Conservation (phyloP, 768 basidiomycete genomes). For the Nidularia pulvinata region DNA sequence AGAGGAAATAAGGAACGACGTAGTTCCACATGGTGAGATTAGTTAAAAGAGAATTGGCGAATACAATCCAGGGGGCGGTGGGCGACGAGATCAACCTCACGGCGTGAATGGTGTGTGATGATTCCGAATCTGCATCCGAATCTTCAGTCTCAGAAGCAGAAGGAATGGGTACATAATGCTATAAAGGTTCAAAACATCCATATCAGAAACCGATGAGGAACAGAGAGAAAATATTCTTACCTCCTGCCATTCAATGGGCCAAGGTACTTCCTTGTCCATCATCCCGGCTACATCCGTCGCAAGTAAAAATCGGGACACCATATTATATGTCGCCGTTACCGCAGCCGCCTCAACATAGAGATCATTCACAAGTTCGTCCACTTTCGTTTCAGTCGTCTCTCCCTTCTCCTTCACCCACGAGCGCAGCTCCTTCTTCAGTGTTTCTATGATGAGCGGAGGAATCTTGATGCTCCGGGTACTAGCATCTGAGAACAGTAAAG, state of each 20-base stretch:
- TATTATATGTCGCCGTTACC: constrained; percentile 59
- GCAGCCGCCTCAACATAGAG: constrained; percentile 55
- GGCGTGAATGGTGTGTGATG: constrained; percentile 33
- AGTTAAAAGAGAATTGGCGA: constrained; percentile 50
- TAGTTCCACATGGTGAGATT: constrained; percentile 46
- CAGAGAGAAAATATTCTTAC: constrained; percentile 13
- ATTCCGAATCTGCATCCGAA: too few species aligned
- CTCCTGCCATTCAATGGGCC: constrained; percentile 47
- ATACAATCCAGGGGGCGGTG: constrained; percentile 48
- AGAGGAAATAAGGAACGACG: constrained; percentile 37
- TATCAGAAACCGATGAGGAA: neutral
- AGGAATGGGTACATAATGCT: constrained; percentile 39
- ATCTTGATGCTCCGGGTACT: constrained; percentile 50
- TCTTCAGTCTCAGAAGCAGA: constrained; percentile 16
- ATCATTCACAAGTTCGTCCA: constrained; percentile 31
- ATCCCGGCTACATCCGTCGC: constrained; percentile 60
- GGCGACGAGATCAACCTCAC: constrained; percentile 35
- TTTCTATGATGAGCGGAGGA: constrained; percentile 33
- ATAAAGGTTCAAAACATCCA: neutral
- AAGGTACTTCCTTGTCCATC: constrained; percentile 42
- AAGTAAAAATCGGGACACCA: constrained; percentile 69
- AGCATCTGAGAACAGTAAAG: constrained; percentile 58
- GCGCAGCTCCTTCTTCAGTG: constrained; percentile 36
- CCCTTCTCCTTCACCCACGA: constrained; percentile 12
- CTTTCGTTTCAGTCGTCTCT: constrained; percentile 11